These are phyloP conservation scores for Pterocarpus macrocarpus DNA, from an alignment of 306 rosid genomes.

Conservation along the genomic window DNA sequence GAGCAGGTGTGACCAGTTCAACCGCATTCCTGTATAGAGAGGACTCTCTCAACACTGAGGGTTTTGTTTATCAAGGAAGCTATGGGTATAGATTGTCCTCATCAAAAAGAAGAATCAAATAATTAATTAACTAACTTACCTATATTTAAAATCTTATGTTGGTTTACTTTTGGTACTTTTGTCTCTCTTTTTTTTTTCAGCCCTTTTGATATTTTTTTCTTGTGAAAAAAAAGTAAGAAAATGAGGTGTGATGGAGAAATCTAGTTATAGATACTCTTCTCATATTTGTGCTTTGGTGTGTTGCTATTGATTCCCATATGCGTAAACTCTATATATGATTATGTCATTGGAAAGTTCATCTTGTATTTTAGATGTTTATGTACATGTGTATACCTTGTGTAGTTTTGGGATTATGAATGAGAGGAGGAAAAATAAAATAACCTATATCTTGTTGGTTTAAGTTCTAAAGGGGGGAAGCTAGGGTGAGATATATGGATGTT, in stretches of 20 bases:
- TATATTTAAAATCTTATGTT: neutral
- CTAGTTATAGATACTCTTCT: neutral
- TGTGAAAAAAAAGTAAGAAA: neutral
- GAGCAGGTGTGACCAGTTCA: slow-evolving; percentile 60
- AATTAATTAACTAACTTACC: neutral
- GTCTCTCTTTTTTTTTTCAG: too few relatives aligned
- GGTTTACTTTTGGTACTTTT: neutral
- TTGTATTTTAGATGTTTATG: neutral
- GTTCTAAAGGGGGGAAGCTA: neutral
- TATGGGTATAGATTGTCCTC: slow-evolving; percentile 1
- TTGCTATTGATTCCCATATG: neutral
- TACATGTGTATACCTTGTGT: neutral
- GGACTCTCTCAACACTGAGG: neutral
- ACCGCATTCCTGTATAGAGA: slow-evolving; percentile 30
- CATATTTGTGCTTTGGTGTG: slow-evolving; percentile 10
- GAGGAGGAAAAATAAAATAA: neutral
- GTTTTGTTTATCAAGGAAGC: slow-evolving; percentile 1
- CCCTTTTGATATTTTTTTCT: neutral
- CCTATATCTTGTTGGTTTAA: neutral
- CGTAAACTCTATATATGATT: neutral
- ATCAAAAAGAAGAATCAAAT: neutral
- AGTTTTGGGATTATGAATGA: neutral
- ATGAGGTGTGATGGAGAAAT: neutral
- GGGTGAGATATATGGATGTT: neutral
- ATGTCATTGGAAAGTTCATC: neutral